A percentile compares a stretch with the other conserved stretches of the same genome.
Evolutionary conservation across 2,329 filamentous ascomycete species (phyloP).

Genomic region (Apiospora marii): DNA sequence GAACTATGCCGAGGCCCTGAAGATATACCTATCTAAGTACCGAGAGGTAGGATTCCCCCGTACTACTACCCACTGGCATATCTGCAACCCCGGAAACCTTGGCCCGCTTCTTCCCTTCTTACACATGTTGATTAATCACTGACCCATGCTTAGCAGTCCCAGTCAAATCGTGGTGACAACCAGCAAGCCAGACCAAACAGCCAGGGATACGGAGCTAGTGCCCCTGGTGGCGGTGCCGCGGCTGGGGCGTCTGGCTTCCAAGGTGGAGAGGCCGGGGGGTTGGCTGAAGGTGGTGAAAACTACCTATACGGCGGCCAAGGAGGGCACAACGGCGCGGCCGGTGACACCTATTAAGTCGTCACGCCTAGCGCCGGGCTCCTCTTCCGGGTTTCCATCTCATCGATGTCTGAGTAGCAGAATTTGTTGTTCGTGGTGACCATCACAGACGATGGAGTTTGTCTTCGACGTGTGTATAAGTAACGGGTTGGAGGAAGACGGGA

Average conservation of each 20-base stretch:
- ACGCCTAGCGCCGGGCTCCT: conserved; percentile 29
- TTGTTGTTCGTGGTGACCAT: background rate
- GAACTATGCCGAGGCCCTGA: conserved; percentile 97
- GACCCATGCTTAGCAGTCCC: conserved; percentile 69
- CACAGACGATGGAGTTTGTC: background rate
- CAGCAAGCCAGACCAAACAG: conserved; percentile 59
- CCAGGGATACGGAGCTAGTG: conserved; percentile 58
- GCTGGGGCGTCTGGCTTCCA: conserved; percentile 53
- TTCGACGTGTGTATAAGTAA: conserved; percentile 21
- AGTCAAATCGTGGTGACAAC: conserved; percentile 74
- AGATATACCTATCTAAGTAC: conserved; percentile 98
- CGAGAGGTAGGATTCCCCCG: conserved; percentile 75
- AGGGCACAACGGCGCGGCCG: conserved; percentile 66
- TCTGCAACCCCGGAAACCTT: background rate
- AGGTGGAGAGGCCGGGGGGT: conserved; percentile 52
- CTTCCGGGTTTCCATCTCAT: background rate
- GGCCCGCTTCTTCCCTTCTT: conserved; percentile 28
- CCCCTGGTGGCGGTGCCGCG: conserved; percentile 48
- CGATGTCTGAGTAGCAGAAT: background rate
- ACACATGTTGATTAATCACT: conserved; percentile 28
- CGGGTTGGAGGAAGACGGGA: background rate
- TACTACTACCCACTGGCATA: background rate
- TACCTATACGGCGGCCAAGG: conserved; percentile 62
- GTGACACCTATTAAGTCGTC: conserved; percentile 58
- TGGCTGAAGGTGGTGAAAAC: conserved; percentile 52